Evolutionary conservation across 129 eudicot species (phyloP).

Genomic region (Silybum marianum): DNA sequence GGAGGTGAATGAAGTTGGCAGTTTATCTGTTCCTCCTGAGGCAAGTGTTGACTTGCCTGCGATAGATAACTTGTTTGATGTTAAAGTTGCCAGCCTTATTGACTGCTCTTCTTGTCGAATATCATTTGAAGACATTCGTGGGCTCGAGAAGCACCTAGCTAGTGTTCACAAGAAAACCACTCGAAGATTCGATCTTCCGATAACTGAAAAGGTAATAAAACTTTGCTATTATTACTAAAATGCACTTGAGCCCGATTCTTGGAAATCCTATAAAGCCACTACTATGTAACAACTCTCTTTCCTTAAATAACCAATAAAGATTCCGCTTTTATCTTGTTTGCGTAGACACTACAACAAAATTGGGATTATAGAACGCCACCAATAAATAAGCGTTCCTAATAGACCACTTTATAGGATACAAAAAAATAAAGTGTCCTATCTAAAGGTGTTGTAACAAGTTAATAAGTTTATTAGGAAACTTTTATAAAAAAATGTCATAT

Average conservation of each 20-base stretch:
- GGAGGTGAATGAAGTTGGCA: conserved; percentile 27
- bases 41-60: conserved; percentile 23
- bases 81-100: conserved; percentile 23
- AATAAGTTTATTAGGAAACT: no score
- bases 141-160: conserved; percentile 34
- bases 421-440: no score
- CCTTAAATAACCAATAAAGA: background rate
- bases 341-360: background rate
- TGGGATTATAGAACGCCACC: no score
- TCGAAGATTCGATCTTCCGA: conserved; percentile 30
- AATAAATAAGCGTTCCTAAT: no score
- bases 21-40: conserved; percentile 30
- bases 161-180: conserved; percentile 38
- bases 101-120: conserved; percentile 30
- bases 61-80: conserved; percentile 26
- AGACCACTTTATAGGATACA: no score
- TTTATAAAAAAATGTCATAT: no score
- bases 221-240: background rate
- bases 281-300: background rate
- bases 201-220: conserved; percentile 3
- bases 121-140: conserved; percentile 22
- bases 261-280: conserved; percentile 1
- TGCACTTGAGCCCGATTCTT: background rate
- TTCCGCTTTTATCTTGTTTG: background rate
- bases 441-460: no score